Conservation (phyloP, 768 basidiomycete species). For the Lepiota brunneoincarnata region DNA sequence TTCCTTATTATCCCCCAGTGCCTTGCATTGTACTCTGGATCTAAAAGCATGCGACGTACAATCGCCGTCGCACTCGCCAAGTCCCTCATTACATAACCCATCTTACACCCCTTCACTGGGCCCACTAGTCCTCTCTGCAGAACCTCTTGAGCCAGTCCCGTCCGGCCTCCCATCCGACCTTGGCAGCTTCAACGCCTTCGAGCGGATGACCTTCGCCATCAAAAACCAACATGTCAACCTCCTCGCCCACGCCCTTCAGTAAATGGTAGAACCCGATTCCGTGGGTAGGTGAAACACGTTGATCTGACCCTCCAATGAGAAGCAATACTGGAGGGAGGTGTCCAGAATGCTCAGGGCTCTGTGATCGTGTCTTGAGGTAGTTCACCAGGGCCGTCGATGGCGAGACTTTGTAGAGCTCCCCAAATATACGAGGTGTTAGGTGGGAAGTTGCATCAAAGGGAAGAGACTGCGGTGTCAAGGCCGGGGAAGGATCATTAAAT, state of each 20-base stretch:
- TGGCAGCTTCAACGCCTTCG: conserved; percentile 61
- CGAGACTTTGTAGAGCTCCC: conserved; percentile 44
- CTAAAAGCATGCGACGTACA: too few species aligned
- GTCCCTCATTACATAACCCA: too few species aligned
- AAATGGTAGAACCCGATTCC: conserved; percentile 65
- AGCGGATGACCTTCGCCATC: conserved; percentile 61
- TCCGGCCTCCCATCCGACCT: conserved; percentile 48
- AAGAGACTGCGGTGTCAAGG: conserved; percentile 7
- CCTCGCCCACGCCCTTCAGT: conserved; percentile 41
- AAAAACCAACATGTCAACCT: conserved; percentile 60
- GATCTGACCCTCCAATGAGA: conserved; percentile 57
- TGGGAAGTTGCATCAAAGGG: conserved; percentile 21
- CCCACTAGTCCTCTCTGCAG: not conserved
- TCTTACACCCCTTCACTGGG: not conserved
- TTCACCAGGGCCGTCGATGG: conserved; percentile 53
- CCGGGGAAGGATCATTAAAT: conserved; percentile 2
- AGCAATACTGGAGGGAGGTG: conserved; percentile 46
- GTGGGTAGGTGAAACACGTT: conserved; percentile 62
- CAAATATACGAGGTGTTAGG: conserved; percentile 44
- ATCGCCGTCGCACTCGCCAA: too few species aligned
- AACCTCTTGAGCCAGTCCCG: conserved; percentile 44
- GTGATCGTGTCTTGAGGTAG: conserved; percentile 30
- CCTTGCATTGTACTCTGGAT: too few species aligned
- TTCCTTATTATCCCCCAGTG: too few species aligned
- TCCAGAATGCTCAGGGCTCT: not conserved